A percentile compares a stretch with the other conserved stretches of the same genome.
Conservation (phyloP, 441 rosid genomes). For the Aleurites moluccanus region DNA sequence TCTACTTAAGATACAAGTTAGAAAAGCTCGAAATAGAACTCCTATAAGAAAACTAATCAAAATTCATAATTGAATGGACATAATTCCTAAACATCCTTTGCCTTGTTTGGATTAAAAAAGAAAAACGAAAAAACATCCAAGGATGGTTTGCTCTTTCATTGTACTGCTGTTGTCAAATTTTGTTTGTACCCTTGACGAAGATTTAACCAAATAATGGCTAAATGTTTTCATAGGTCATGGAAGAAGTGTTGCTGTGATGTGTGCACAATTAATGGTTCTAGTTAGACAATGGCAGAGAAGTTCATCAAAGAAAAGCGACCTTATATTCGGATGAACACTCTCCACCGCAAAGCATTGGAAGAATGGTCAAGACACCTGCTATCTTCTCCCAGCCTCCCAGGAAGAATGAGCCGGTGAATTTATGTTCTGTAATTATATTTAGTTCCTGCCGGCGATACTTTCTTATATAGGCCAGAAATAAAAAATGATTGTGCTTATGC, state of each 20-base stretch:
- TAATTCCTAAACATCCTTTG: not conserved
- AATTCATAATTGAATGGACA: too few relatives aligned
- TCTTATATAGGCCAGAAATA: not conserved
- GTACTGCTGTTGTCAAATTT: not conserved
- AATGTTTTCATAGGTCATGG: constrained; percentile 58
- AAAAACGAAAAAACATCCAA: too few relatives aligned
- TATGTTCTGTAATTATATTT: not conserved
- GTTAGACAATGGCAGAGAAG: constrained; percentile 63
- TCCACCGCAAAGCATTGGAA: constrained; percentile 50
- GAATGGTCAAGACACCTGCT: constrained; percentile 56
- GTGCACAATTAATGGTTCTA: constrained; percentile 59
- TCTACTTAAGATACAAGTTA: too few relatives aligned
- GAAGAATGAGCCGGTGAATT: constrained; percentile 15
- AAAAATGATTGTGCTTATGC: not conserved
- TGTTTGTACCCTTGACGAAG: not conserved
- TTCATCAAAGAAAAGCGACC: constrained; percentile 50
- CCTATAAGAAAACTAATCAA: not conserved
- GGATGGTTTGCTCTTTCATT: not conserved
- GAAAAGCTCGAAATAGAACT: not conserved
- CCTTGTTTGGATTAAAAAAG: not conserved
- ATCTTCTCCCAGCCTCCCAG: constrained; percentile 26
- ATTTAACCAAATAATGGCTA: not conserved
- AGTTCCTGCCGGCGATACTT: constrained; percentile 6
- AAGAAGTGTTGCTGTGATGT: constrained; percentile 66
- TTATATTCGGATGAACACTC: constrained; percentile 49